phyloP scores from a whole-genome alignment of 768 basidiomycete genomes.

The Dioszegia aurantiaca region DNA sequence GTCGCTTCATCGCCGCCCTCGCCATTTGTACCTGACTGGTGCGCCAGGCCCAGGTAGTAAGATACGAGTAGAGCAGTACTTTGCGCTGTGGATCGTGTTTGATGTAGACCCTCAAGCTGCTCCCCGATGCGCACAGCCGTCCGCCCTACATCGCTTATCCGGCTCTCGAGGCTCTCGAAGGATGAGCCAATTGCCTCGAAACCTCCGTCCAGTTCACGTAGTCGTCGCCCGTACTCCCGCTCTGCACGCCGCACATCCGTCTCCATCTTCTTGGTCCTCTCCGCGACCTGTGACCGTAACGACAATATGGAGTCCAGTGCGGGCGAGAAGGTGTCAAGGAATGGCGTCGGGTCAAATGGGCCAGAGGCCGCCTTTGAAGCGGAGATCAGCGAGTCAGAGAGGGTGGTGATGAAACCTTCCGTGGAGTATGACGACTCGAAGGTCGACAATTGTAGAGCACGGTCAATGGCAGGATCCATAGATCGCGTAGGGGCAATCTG shows the following conservation, averaged over 20 bases:
- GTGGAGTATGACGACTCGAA: constrained; percentile 61
- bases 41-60: constrained; percentile 79
- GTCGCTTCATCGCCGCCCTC: constrained; percentile 3
- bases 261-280: constrained; percentile 87
- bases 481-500: not conserved
- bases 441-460: constrained; percentile 54
- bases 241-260: constrained; percentile 83
- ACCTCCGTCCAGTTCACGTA: constrained; percentile 85
- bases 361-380: constrained; percentile 80
- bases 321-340: constrained; percentile 85
- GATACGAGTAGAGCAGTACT: constrained; percentile 91
- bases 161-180: constrained; percentile 82
- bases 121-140: constrained; percentile 95
- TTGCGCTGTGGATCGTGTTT: constrained; percentile 85
- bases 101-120: constrained; percentile 89
- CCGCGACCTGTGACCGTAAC: constrained; percentile 83
- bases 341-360: constrained; percentile 91
- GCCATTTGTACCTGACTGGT: constrained; percentile 54
- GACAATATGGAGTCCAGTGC: constrained; percentile 84
- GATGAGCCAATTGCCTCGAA: constrained; percentile 92
- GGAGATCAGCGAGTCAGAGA: constrained; percentile 82
- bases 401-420: constrained; percentile 77
- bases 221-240: constrained; percentile 88
- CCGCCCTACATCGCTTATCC: constrained; percentile 87
- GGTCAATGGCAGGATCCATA: constrained; percentile 57